These are phyloP conservation scores for Naganishia cerealis DNA, from an alignment of 1,284 basidiomycete genomes.

Conservation along the genomic window DNA sequence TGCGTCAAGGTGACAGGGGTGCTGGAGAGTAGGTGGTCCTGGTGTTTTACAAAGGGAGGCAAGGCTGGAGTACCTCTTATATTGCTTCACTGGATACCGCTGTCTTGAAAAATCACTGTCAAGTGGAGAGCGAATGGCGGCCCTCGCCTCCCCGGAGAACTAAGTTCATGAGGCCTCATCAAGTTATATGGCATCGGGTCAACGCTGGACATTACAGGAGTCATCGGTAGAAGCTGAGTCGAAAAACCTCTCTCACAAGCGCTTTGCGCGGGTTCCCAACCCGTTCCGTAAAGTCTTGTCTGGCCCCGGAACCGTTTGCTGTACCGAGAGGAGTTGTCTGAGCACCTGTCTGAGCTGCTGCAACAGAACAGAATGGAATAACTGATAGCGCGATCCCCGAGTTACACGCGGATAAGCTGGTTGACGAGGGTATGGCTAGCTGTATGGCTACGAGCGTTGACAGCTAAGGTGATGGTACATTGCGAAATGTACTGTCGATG, in stretches of 20 bases:
- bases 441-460: neutral
- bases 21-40: neutral
- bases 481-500: neutral
- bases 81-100: too few species aligned
- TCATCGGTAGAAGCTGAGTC: neutral
- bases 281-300: neutral
- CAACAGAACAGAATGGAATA: neutral
- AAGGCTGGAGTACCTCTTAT: too few species aligned
- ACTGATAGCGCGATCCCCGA: neutral
- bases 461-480: neutral
- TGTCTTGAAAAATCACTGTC: too few species aligned
- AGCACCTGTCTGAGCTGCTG: neutral
- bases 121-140: too few species aligned
- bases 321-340: neutral
- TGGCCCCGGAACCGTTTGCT: constrained; percentile 2
- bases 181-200: neutral
- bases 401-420: neutral
- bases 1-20: neutral
- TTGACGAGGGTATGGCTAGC: neutral
- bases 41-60: neutral
- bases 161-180: neutral
- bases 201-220: neutral
- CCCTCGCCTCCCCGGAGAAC: too few species aligned
- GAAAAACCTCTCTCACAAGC: neutral
- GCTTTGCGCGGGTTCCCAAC: neutral